Evolutionary conservation across 75 land plant species (phyloP), one percentile per base, ranked within the genome.

Genomic region (Isoetes taiwanensis): DNA sequence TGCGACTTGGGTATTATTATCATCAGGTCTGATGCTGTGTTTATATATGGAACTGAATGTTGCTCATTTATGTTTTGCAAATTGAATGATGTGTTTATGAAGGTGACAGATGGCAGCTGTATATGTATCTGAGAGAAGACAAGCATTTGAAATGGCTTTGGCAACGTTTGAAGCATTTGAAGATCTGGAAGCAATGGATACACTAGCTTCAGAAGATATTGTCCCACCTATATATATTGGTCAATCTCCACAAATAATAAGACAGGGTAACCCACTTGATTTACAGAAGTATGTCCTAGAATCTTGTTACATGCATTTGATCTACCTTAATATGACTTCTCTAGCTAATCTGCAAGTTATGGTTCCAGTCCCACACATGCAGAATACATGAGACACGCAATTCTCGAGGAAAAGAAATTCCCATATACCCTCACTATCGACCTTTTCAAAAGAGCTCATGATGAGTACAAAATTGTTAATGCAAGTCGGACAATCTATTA

Each of bases 331-430:
- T n/a, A n/a, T n/a, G n/a, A n/a, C n/a, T n/a, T n/a, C n/a, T n/a
- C n/a, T n/a, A n/a, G n/a, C n/a, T n/a, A n/a, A n/a, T n/a, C n/a
- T n/a, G n/a, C n/a, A n/a, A n/a, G n/a, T n/a, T n/a, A n/a, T n/a
- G n/a, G n/a, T n/a, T n/a, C n/a, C 75, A 94, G 99, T 41, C 80
- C 87, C 57, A 80, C 84, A 23, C 89, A 81, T 64, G 76, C 63
- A 26, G 99, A 94, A 54, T 94, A 81, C 58, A 30, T 72, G 59
- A 31, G 52, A 16, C 84, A 74, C 64, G 65, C 71, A n/a, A 59
- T 85, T 61, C 52, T 75, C 1, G 75, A 79, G 56, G 96, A 80
- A 28, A 79, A 78, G 57, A 67, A 74, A 31, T 85, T 82, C 52
- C 80, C 68, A 23, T 86, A 94, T 63, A 69, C 90, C 26, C 79